Evolutionary conservation across 192 early-diverging fungal species (phyloP).

Genomic region (Backusella circina): DNA sequence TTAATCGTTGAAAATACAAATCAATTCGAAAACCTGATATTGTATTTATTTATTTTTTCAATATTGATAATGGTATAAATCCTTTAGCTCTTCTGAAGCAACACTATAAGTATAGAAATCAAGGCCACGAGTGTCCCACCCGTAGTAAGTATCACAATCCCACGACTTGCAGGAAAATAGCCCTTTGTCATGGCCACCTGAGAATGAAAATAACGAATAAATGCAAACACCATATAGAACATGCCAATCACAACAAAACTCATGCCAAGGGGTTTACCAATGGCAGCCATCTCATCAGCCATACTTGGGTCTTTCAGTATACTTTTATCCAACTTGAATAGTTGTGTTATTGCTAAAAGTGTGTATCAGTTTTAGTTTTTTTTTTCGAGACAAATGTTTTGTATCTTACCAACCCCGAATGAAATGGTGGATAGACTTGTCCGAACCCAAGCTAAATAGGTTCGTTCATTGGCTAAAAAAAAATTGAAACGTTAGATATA

Average conservation of each 20-base stretch:
- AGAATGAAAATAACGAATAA: constrained; percentile 66
- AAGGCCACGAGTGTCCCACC: constrained; percentile 32
- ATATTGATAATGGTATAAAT: not conserved
- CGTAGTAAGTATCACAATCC: constrained; percentile 43
- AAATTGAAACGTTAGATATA: not conserved
- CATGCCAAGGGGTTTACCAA: constrained; percentile 46
- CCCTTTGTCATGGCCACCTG: constrained; percentile 64
- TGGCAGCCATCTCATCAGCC: not conserved
- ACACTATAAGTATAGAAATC: constrained; percentile 13
- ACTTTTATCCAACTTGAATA: constrained; percentile 24
- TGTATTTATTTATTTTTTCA: too few relatives aligned
- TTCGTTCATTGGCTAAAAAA: constrained; percentile 67
- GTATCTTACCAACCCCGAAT: constrained; percentile 57
- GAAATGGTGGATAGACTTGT: constrained; percentile 71
- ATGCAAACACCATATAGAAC: constrained; percentile 57
- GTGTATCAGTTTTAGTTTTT: not conserved
- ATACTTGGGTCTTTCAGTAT: not conserved
- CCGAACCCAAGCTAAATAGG: constrained; percentile 74
- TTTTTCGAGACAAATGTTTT: not conserved
- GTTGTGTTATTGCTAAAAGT: constrained; percentile 27
- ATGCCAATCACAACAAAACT: constrained; percentile 63
- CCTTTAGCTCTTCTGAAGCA: not conserved
- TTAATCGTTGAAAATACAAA: too few relatives aligned
- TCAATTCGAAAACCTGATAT: too few relatives aligned
- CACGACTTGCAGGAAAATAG: constrained; percentile 67